Evolutionary conservation across 768 basidiomycete genomes (phyloP), one percentile per base, ranked within the genome.

Genomic region (Russula emetica): DNA sequence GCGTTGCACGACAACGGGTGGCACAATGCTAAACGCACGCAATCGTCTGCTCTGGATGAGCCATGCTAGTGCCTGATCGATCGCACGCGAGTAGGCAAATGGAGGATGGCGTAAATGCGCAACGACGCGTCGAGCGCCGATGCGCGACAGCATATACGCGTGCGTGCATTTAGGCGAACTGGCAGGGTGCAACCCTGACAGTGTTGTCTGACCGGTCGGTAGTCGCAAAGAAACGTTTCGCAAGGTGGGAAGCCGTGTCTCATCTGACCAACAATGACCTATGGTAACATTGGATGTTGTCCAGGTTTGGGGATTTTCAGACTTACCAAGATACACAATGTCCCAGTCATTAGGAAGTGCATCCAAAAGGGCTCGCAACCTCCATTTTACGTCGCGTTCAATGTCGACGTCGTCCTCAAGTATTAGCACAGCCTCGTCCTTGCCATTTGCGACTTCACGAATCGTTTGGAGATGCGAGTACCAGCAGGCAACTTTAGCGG

Each of bases 201-300:
- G 40, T 51, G 63, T 52, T 28, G 40, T 30, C 54, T 40, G 53
- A 22, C 52, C 51, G 55, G 53, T 61, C 36, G 36, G 61, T 56
- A 38, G 66, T 62, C 58, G 59, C 11, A 62, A 67, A 64, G 22
- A 49, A 47, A 53, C 3, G 55, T 24, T 61, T 36, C 72, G 66
- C 22, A 79, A 62, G 5, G 83, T 72, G 3, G 81, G 76, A 42
- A 81, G 73, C 61, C 70, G 72, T 1, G 81, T 74, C 73, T 92
- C 88, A 63, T 89, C 77, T 24, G 87, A 89, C 89, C 89, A 90
- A 69, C 88, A 91, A 67, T 91, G 86, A 8, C 90, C 89, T 90
- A 66, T 20, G 38, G 44, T 28, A 22, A 36, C 55, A 38, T 68
- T 63, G 44, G 38, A 51, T 50, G 40, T 53, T 44, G 34, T 58